phyloP scores from a whole-genome alignment of 2,329 filamentous ascomycete genomes.

The Fusarium xyrophilum region DNA sequence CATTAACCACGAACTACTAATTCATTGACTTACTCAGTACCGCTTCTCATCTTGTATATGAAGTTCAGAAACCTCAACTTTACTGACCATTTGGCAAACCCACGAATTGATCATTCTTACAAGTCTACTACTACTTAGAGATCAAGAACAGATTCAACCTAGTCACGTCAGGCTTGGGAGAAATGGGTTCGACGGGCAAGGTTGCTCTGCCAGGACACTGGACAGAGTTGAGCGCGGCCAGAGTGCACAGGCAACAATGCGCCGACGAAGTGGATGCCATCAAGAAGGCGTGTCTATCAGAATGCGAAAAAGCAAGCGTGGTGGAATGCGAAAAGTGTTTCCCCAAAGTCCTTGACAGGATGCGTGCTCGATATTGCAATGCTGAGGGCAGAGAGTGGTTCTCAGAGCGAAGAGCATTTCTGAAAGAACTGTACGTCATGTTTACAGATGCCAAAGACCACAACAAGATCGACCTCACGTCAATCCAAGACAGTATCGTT shows the following conservation, averaged over 20 bases:
- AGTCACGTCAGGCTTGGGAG: neutral
- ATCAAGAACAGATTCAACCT: neutral
- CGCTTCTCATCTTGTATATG: neutral
- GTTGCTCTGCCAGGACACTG: conserved; percentile 49
- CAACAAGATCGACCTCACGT: conserved; percentile 51
- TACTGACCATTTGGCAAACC: neutral
- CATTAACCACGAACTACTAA: neutral
- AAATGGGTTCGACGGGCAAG: conserved; percentile 38
- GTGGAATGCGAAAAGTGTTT: conserved; percentile 58
- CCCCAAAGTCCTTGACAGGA: conserved; percentile 54
- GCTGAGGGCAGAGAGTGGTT: conserved; percentile 58
- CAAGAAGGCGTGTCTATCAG: conserved; percentile 51
- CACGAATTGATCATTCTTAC: neutral
- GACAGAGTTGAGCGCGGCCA: conserved; percentile 48
- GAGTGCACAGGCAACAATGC: conserved; percentile 47
- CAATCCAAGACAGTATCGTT: conserved; percentile 58
- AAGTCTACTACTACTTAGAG: neutral
- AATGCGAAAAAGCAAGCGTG: conserved; percentile 53
- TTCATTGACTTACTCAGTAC: neutral
- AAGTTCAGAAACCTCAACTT: neutral
- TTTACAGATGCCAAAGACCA: conserved; percentile 57
- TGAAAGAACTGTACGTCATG: conserved; percentile 57
- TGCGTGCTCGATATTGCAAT: conserved; percentile 50
- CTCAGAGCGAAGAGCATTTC: conserved; percentile 55
- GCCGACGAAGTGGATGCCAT: conserved; percentile 52